Percentiles rank a stretch among this genome's conserved stretches.
These are phyloP conservation scores for Calonectria hongkongensis DNA, from an alignment of 2,329 filamentous ascomycete species.

Conservation along the genomic window DNA sequence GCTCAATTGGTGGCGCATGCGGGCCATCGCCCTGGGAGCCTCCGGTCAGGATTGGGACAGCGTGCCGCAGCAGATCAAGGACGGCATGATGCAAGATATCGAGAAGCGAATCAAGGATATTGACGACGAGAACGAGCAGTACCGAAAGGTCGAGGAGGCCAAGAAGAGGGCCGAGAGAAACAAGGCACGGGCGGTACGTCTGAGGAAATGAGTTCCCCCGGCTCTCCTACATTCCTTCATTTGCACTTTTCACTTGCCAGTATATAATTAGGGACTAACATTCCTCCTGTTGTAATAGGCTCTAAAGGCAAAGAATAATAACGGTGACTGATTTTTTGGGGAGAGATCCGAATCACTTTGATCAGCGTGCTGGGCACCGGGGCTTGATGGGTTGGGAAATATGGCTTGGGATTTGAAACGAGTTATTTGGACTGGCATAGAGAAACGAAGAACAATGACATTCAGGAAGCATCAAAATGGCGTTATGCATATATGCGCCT, in stretches of 20 bases:
- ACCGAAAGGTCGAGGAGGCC: conserved; percentile 49
- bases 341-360: no score
- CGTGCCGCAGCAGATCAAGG: conserved; percentile 45
- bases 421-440: not conserved
- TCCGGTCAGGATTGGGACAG: conserved; percentile 46
- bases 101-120: conserved; percentile 41
- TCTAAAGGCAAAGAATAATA: not conserved
- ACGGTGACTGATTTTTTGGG: not conserved
- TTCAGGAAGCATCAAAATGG: conserved; percentile 33
- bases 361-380: conserved; percentile 5
- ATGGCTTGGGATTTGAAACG: conserved; percentile 7
- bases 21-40: conserved; percentile 52
- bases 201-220: not conserved
- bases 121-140: conserved; percentile 42
- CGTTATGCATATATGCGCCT: not conserved
- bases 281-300: not conserved
- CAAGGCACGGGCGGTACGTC: conserved; percentile 33
- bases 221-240: not conserved
- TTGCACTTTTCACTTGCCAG: not conserved
- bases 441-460: conserved; percentile 14
- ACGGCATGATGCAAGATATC: conserved; percentile 48
- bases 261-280: not conserved
- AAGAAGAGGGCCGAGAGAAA: conserved; percentile 46
- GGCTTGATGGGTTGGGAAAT: conserved; percentile 10
- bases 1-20: conserved; percentile 55